These are phyloP conservation scores for Symbiodinium pilosum DNA, from an alignment of 73 alveolate species.

Conservation along the genomic window DNA sequence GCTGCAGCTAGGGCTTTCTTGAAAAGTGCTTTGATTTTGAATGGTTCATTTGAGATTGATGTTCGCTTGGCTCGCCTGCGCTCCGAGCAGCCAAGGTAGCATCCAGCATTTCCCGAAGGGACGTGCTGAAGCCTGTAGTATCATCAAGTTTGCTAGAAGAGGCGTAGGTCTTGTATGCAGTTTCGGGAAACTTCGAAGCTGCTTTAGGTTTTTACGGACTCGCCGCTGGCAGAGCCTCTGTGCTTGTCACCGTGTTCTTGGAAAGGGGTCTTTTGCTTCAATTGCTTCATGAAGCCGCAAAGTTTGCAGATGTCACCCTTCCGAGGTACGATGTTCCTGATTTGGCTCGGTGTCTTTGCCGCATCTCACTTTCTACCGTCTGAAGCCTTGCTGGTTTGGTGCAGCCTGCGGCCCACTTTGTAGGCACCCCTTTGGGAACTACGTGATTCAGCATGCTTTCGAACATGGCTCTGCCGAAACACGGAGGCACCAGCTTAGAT, in stretches of 20 bases:
- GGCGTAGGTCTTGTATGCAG: neutral
- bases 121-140: neutral
- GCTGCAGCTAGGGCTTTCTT: no score
- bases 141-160: neutral
- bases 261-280: no score
- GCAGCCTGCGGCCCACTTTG: neutral
- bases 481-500: neutral
- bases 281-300: no score
- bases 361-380: neutral
- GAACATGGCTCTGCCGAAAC: neutral
- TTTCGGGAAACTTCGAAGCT: neutral
- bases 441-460: slow-evolving; percentile 65
- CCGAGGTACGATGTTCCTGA: slow-evolving; percentile 1
- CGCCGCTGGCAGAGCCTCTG: no score
- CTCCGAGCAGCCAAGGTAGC: no score
- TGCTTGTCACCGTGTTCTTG: no score
- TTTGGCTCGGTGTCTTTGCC: neutral
- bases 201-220: neutral
- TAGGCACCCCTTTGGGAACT: slow-evolving; percentile 83
- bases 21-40: no score
- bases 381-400: neutral
- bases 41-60: no score
- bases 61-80: no score
- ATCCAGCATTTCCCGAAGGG: neutral
- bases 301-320: neutral